Percentiles rank a stretch among this genome's conserved stretches.
Evolutionary conservation across 2,329 filamentous ascomycete genomes (phyloP).

Genomic region (Aspergillus unguis): DNA sequence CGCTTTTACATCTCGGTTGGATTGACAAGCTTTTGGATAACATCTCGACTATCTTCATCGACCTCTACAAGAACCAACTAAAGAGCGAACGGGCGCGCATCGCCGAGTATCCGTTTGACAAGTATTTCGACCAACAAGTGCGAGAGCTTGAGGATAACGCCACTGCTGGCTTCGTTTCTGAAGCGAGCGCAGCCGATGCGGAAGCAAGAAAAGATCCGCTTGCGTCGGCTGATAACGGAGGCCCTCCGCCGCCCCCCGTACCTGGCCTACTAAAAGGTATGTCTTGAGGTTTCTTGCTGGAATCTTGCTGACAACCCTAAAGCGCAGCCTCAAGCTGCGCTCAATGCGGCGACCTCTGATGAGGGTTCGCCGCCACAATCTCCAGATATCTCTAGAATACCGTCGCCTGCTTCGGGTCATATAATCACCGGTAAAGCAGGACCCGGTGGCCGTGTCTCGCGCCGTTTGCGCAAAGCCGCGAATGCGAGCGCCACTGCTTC

Average conservation of each 20-base stretch:
- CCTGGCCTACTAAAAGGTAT: constrained; percentile 51
- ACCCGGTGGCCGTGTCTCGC: constrained; percentile 72
- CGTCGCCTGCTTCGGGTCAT: constrained; percentile 66
- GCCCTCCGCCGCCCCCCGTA: constrained; percentile 51
- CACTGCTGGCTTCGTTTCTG: constrained; percentile 42
- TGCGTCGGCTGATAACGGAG: constrained; percentile 49
- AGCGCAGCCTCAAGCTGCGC: constrained; percentile 47
- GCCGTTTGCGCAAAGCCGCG: constrained; percentile 71
- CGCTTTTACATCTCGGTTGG: constrained; percentile 91
- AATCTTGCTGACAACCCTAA: constrained; percentile 21
- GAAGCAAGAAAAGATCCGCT: constrained; percentile 48
- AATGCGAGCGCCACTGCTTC: constrained; percentile 53
- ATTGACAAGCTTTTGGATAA: constrained; percentile 96
- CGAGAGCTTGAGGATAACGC: constrained; percentile 61
- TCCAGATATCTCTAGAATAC: constrained; percentile 73
- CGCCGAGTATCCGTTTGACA: constrained; percentile 80
- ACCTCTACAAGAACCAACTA: constrained; percentile 83
- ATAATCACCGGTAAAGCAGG: constrained; percentile 70
- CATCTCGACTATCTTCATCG: constrained; percentile 85
- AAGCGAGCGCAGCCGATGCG: constrained; percentile 41
- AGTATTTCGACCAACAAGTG: constrained; percentile 92
- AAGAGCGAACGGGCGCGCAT: constrained; percentile 75
- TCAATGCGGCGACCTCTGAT: constrained; percentile 50
- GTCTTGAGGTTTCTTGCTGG: background rate
- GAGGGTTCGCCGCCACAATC: constrained; percentile 69